Conservation (phyloP, 2,329 filamentous ascomycete species). For the Didymella pinodella region DNA sequence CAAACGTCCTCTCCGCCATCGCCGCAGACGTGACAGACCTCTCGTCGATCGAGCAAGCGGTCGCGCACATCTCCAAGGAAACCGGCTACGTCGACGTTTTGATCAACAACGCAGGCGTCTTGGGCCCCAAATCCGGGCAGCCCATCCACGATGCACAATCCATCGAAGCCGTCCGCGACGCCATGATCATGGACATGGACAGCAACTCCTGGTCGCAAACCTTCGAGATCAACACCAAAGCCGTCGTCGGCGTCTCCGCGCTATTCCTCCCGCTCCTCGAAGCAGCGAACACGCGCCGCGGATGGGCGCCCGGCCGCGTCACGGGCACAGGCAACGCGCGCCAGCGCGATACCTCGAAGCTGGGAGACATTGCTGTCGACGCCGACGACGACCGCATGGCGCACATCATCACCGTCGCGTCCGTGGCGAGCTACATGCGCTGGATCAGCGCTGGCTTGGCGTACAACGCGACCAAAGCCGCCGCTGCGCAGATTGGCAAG, state of each 20-base stretch:
- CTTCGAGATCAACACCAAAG: slow-evolving; percentile 56
- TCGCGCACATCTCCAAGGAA: slow-evolving; percentile 53
- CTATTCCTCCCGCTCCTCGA: slow-evolving; percentile 57
- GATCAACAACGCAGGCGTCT: slow-evolving; percentile 61
- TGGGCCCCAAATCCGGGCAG: slow-evolving; percentile 54
- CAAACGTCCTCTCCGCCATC: slow-evolving; percentile 50
- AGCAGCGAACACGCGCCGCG: slow-evolving; percentile 54
- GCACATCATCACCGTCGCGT: slow-evolving; percentile 58
- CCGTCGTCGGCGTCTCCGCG: slow-evolving; percentile 55
- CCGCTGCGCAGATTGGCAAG: slow-evolving; percentile 56
- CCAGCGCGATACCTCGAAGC: slow-evolving; percentile 31
- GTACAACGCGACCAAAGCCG: slow-evolving; percentile 57
- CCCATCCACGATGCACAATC: slow-evolving; percentile 53
- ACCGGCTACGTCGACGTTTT: slow-evolving; percentile 60
- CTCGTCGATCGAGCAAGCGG: slow-evolving; percentile 52
- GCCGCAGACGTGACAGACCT: slow-evolving; percentile 55
- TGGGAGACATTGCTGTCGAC: slow-evolving; percentile 33
- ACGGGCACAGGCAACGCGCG: slow-evolving; percentile 37
- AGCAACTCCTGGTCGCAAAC: slow-evolving; percentile 47
- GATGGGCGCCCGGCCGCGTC: slow-evolving; percentile 48
- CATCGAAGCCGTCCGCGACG: slow-evolving; percentile 55
- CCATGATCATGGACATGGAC: slow-evolving; percentile 44
- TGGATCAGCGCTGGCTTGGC: slow-evolving; percentile 49
- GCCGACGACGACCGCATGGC: slow-evolving; percentile 50
- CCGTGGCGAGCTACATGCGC: slow-evolving; percentile 53